Percentiles rank a stretch among this genome's conserved stretches.
These are phyloP conservation scores for Ilyonectria robusta DNA, from an alignment of 2,329 filamentous ascomycete species.

Conservation along the genomic window DNA sequence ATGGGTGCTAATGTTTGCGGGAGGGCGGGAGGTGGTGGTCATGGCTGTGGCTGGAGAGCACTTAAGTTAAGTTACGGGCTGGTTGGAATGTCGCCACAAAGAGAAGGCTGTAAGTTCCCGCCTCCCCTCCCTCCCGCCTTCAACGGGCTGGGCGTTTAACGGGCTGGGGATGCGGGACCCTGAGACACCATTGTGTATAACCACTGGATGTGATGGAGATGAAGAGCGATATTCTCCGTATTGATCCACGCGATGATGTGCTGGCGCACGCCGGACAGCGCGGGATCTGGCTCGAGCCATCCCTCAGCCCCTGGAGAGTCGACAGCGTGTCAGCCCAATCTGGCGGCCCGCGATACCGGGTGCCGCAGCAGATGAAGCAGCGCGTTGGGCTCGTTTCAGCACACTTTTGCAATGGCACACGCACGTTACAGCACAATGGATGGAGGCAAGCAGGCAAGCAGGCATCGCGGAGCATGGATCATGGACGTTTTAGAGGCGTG, in stretches of 20 bases:
- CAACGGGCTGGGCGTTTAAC: not conserved
- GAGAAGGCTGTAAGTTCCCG: conserved; percentile 2
- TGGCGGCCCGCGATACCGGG: conserved; percentile 5
- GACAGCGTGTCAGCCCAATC: not conserved
- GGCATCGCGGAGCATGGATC: not conserved
- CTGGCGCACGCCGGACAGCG: not conserved
- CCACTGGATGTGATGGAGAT: not conserved
- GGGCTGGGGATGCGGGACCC: not conserved
- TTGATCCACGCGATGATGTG: not conserved
- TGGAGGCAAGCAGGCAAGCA: not conserved
- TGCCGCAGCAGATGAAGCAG: not conserved
- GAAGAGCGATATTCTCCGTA: not conserved
- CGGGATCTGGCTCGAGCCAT: not conserved
- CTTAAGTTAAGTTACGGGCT: no score
- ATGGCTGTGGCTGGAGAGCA: conserved; percentile 22
- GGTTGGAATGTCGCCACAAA: no score
- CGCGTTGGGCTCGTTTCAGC: conserved; percentile 8
- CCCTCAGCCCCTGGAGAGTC: not conserved
- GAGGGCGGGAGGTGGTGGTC: not conserved
- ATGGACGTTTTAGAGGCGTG: not conserved
- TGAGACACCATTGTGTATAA: not conserved
- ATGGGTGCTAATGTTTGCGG: conserved; percentile 10
- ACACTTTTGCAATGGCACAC: not conserved
- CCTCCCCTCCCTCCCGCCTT: conserved; percentile 7
- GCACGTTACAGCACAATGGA: not conserved